Percentiles rank a stretch among this genome's conserved stretches.
These are phyloP conservation scores for Corymbia citriodora DNA, from an alignment of 441 rosid genomes.

Conservation along the genomic window DNA sequence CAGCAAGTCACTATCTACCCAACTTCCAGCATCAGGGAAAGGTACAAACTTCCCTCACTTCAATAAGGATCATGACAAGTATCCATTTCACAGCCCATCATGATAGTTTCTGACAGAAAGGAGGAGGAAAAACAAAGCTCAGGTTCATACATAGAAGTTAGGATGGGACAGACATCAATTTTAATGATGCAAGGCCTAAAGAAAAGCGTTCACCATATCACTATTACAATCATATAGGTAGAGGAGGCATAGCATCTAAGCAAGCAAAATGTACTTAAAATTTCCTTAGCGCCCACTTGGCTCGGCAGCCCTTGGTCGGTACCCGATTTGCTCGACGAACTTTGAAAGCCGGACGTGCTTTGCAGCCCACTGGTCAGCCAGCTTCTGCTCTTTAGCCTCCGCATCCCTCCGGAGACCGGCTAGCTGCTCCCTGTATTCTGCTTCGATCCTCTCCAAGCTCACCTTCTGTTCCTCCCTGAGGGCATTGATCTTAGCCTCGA, in stretches of 20 bases:
- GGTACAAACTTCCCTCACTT: background rate
- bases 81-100: background rate
- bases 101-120: background rate
- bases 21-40: background rate
- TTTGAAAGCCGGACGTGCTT: slow-evolving; percentile 21
- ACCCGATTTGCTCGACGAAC: slow-evolving; percentile 26
- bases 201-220: background rate
- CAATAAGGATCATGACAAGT: background rate
- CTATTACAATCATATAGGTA: background rate
- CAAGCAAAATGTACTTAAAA: background rate
- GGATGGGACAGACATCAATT: background rate
- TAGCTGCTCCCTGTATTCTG: slow-evolving; percentile 25
- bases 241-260: background rate
- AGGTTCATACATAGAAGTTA: background rate
- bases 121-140: background rate
- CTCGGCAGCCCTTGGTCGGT: background rate
- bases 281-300: background rate
- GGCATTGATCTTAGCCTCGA: slow-evolving; percentile 18
- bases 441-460: slow-evolving; percentile 20
- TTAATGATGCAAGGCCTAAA: background rate
- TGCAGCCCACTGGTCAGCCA: slow-evolving; percentile 27
- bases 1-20: background rate
- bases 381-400: slow-evolving; percentile 28
- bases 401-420: slow-evolving; percentile 25
- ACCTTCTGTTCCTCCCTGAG: slow-evolving; percentile 27